These are phyloP conservation scores for Amylocarpus encephaloides DNA, from an alignment of 2,329 filamentous ascomycete species.

Conservation along the genomic window DNA sequence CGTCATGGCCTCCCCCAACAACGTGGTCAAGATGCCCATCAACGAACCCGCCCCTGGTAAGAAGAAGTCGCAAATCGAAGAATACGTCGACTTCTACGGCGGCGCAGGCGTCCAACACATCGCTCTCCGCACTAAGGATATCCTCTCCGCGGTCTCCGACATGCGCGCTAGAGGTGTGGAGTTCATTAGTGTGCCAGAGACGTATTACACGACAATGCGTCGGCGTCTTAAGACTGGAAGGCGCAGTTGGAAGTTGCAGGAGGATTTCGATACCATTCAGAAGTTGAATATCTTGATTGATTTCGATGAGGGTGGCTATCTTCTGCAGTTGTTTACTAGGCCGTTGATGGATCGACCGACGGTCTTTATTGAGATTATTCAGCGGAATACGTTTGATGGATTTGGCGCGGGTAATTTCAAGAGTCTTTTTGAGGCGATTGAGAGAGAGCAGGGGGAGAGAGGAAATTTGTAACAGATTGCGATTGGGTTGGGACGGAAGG, in stretches of 20 bases:
- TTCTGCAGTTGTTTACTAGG: conserved; percentile 73
- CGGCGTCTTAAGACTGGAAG: conserved; percentile 60
- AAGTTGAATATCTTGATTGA: conserved; percentile 84
- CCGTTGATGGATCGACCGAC: conserved; percentile 91
- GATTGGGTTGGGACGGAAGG: background rate
- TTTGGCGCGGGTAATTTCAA: conserved; percentile 97
- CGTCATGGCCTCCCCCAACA: conserved; percentile 83
- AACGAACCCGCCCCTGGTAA: conserved; percentile 90
- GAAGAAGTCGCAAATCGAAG: conserved; percentile 90
- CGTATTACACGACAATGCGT: conserved; percentile 77
- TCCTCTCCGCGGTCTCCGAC: conserved; percentile 69
- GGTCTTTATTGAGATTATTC: conserved; percentile 94
- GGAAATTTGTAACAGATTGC: conserved; percentile 64
- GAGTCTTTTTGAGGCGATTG: conserved; percentile 90
- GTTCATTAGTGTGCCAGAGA: conserved; percentile 83
- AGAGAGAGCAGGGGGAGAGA: conserved; percentile 80
- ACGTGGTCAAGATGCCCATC: conserved; percentile 95
- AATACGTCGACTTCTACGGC: conserved; percentile 84
- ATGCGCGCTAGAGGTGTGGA: conserved; percentile 83
- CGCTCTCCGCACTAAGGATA: conserved; percentile 74
- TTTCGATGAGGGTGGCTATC: conserved; percentile 87
- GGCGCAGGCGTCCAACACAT: conserved; percentile 92
- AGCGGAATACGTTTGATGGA: conserved; percentile 81
- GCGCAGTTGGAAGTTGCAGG: conserved; percentile 58
- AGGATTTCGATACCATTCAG: conserved; percentile 73